Base-by-base conservation (phyloP, 495 filamentous ascomycete species). In the Rostrohypoxylon terebratum region DNA sequence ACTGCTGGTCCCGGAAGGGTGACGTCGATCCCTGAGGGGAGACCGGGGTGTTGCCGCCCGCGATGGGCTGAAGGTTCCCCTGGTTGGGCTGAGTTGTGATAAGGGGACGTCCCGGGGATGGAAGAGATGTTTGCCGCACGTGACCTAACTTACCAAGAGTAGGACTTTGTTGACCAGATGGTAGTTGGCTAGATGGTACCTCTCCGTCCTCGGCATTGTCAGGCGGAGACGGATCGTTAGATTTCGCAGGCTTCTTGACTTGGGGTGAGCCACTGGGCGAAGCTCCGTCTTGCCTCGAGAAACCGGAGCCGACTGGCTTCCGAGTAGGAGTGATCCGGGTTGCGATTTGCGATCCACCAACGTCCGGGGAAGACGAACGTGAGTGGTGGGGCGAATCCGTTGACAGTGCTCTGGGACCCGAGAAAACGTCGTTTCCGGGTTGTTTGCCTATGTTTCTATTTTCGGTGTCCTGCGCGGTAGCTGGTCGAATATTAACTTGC, bases 101-200 rank as follows among this genome's bases (percentile, higher is more conserved):
- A 34, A 70, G 69, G 50, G 76, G 65, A 14, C 50, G 71, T 45
- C 62, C 71, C 7, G 72, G 76, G 11, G 76, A 75, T 13, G 76
- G 71, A 14, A 71, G 59, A 31, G 76, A 78, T 13, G 74, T 71
- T 58, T 77, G 76, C 14, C 68, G 71, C 45, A 71, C 62, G 16
- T 78, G 62, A 42, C 67, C 71, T 57, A 66, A 50, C 42, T 70
- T 73, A 59, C 68, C 76, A 60, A 72, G 65, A 0, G 69, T 73
- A 36, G 76, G 71, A 44, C 71, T 74, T 58, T 76, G 76, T 55
- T 74, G 68, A 21, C 66, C 63, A 44, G 76, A 78, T 5, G 72
- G 71, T 0, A 51, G 72, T 28, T 75, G 76, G 23, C 71, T 72
- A 7, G 74, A 73, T 50, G 64, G 50, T 44, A 64, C 61, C 21